Conservation (phyloP, 345 rosid genomes). For the Boechera retrofracta region DNA sequence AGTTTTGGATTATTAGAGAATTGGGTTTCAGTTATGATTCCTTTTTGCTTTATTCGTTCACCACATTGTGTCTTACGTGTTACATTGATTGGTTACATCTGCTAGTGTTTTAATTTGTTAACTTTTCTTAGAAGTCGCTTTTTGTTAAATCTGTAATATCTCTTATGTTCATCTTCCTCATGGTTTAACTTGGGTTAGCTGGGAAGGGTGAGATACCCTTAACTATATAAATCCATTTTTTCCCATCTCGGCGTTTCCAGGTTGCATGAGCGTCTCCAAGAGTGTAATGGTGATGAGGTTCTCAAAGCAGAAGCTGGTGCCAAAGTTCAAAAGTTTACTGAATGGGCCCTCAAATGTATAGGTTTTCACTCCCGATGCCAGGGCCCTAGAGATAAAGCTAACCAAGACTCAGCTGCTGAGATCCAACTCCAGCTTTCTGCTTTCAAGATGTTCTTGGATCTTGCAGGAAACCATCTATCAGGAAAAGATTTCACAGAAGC, state of each 20-base stretch:
- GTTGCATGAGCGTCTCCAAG: slow-evolving; percentile 96
- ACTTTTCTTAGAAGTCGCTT: slow-evolving; percentile 6
- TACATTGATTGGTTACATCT: slow-evolving; percentile 16
- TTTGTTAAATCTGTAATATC: background rate
- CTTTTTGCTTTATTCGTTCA: slow-evolving; percentile 1
- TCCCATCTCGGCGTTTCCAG: slow-evolving; percentile 51
- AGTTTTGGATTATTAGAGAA: background rate
- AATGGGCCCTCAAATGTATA: slow-evolving; percentile 95
- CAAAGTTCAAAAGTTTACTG: slow-evolving; percentile 95
- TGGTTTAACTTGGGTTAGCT: slow-evolving; percentile 33
- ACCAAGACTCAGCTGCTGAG: slow-evolving; percentile 75
- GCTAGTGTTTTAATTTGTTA: background rate
- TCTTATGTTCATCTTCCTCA: slow-evolving; percentile 19
- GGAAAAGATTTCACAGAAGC: slow-evolving; percentile 99
- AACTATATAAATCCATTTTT: slow-evolving; percentile 17
- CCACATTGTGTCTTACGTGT: background rate
- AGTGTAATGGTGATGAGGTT: slow-evolving; percentile 88
- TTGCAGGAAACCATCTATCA: slow-evolving; percentile 83
- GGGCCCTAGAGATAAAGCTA: slow-evolving; percentile 61
- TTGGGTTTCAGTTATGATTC: background rate
- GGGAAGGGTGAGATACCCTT: slow-evolving; percentile 32
- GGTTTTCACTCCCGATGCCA: slow-evolving; percentile 92
- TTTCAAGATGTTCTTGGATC: slow-evolving; percentile 88
- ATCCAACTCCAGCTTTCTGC: slow-evolving; percentile 93
- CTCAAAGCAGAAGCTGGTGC: slow-evolving; percentile 93